A percentile compares a stretch with the other conserved stretches of the same genome.
Evolutionary conservation across 305 asterid species (phyloP).

Genomic region (Euphrasia arctica): DNA sequence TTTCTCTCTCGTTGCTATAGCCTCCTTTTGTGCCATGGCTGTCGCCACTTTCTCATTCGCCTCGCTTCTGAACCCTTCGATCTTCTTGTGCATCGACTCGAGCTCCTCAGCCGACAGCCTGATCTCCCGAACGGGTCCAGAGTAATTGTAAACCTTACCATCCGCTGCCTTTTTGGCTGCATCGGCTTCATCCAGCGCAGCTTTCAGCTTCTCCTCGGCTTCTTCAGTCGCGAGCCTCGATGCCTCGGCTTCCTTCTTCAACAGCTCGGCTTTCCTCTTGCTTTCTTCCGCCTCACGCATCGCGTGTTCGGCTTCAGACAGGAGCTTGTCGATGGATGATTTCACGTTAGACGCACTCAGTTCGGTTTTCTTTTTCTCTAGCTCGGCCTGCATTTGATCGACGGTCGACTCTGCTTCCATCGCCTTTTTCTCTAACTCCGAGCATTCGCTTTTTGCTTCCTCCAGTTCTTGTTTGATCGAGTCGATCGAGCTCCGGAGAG

Average conservation of each 20-base stretch:
- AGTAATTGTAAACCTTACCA: constrained; percentile 38
- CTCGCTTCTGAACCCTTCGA: constrained; percentile 34
- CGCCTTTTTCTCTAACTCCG: constrained; percentile 40
- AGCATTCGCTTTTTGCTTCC: constrained; percentile 38
- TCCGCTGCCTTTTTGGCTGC: constrained; percentile 56
- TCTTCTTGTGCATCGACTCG: constrained; percentile 49
- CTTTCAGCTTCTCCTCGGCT: constrained; percentile 53
- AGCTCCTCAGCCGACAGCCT: constrained; percentile 49
- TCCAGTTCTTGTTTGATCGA: constrained; percentile 39
- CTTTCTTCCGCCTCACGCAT: constrained; percentile 41
- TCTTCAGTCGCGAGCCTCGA: constrained; percentile 38
- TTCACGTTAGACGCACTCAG: constrained; percentile 31
- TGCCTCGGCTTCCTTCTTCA: constrained; percentile 50
- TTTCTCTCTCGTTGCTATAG: constrained; percentile 45
- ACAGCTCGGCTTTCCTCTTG: constrained; percentile 32
- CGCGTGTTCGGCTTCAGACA: constrained; percentile 40
- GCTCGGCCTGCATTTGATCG: constrained; percentile 40
- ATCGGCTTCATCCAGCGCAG: constrained; percentile 49
- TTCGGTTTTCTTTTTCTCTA: constrained; percentile 40
- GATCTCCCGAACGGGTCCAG: constrained; percentile 43
- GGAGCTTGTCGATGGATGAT: constrained; percentile 25
- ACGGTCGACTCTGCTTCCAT: constrained; percentile 40
- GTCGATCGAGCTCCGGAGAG: constrained; percentile 32
- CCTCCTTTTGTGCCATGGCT: constrained; percentile 61
- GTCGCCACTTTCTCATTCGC: constrained; percentile 77